Percentiles rank a stretch among this genome's conserved stretches.
phyloP scores from a whole-genome alignment of 2,329 filamentous ascomycete species.

The Aureobasidium sp. region DNA sequence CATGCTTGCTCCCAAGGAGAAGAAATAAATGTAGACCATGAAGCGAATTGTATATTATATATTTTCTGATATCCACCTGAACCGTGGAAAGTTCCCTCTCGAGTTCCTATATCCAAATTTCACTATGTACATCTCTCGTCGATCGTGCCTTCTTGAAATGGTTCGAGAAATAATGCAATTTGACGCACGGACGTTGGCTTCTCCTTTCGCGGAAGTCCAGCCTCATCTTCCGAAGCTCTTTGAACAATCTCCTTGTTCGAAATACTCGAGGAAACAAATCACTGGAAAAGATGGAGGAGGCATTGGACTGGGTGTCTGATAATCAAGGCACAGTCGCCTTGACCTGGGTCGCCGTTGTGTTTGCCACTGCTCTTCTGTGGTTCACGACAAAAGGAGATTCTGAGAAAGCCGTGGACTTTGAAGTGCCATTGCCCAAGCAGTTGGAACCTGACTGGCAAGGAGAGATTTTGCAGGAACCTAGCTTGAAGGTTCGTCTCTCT shows the following conservation, averaged over 20 bases:
- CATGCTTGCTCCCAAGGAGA: slow-evolving; percentile 79
- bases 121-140: neutral
- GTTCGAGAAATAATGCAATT: slow-evolving; percentile 6
- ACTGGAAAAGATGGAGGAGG: slow-evolving; percentile 2
- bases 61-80: neutral
- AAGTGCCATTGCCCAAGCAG: slow-evolving; percentile 53
- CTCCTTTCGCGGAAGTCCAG: neutral
- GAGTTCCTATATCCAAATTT: neutral
- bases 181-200: neutral
- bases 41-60: slow-evolving; percentile 7
- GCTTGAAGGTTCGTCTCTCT: slow-evolving; percentile 44
- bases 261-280: neutral
- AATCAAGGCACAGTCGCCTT: slow-evolving; percentile 1
- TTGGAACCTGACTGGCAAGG: slow-evolving; percentile 47
- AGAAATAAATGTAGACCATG: slow-evolving; percentile 38
- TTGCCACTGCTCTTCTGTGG: neutral
- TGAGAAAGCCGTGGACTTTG: slow-evolving; percentile 48
- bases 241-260: neutral
- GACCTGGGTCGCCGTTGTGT: slow-evolving; percentile 1
- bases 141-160: neutral
- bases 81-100: neutral
- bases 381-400: neutral
- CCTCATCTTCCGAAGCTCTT: neutral
- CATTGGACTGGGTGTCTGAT: slow-evolving; percentile 9
- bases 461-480: slow-evolving; percentile 50